Evolutionary conservation across 2,329 filamentous ascomycete species (phyloP), one percentile per base, ranked within the genome.

Genomic region (Monosporascus sp.): DNA sequence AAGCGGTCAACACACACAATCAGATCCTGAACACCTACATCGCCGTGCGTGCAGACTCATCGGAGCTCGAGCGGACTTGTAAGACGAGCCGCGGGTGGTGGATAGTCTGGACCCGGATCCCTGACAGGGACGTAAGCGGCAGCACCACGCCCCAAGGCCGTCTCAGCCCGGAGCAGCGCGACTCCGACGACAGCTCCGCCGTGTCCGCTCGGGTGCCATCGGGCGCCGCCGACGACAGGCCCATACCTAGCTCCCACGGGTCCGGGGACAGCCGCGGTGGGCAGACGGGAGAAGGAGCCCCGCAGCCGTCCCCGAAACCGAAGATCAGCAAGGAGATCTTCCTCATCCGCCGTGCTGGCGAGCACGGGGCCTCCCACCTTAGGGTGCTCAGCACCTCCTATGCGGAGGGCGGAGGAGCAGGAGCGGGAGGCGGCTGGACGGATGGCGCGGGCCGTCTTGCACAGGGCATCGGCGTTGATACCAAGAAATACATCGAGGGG

Each of bases 401-500:
- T 18, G 65, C 63, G n/a, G 68, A 76, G 61, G 54, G 72, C 56
- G 24, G 43, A 5, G 22, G 14, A 46, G 43, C 15, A 4, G 43
- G 22, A 7, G 43, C 7, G n/a, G 64, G 72, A 15, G 60, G 70
- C 47, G 63, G 77, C 53, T 73, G 81, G 76, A 62, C 77, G 45
- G 80, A 79, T 24, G 82, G 81, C 3, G 80, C 84, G 1, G 79
- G 77, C 20, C 79, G 79, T 52, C 68, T 91, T 58, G 84, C 81
- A 0, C 85, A 89, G 63, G 88, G 88, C 0, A 89, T 92, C 58
- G 88, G 88, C 0, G 78, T 91, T 37, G 88, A 92, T 73, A 89
- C 88, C 31, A 79, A 85, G 68, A 81, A 80, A 65, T 91, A 91
- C 68, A 82, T 91, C 4, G 88, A 91, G 67, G 84, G 84, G 1